phyloP scores from a whole-genome alignment of 345 rosid genomes.

The Citrus mangshanensis region DNA sequence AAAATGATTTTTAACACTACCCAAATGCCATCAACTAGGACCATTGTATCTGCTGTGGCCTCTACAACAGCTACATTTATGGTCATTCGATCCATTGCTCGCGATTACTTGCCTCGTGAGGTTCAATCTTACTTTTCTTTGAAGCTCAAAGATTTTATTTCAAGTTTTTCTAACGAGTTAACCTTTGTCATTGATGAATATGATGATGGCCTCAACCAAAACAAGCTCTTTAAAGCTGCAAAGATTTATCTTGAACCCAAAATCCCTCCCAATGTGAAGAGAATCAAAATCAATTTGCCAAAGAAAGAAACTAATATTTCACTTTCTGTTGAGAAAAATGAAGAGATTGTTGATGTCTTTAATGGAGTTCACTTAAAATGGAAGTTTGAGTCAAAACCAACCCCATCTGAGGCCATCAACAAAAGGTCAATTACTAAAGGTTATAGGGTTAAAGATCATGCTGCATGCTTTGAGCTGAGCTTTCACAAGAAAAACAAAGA shows the following conservation, averaged over 20 bases:
- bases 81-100: background rate
- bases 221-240: slow-evolving; percentile 9
- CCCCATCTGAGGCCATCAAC: background rate
- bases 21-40: background rate
- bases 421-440: too few relatives aligned
- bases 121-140: background rate
- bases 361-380: slow-evolving; percentile 26
- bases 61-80: background rate
- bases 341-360: slow-evolving; percentile 12
- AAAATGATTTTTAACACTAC: background rate
- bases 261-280: background rate
- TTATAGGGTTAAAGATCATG: background rate
- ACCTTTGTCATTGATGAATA: background rate
- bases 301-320: slow-evolving; percentile 5
- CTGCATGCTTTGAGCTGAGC: slow-evolving; percentile 15
- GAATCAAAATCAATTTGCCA: background rate
- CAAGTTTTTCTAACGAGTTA: background rate
- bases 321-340: slow-evolving; percentile 17
- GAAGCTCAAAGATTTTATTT: background rate
- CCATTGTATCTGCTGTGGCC: background rate
- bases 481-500: slow-evolving; percentile 33
- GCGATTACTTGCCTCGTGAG: background rate
- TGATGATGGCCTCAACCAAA: background rate
- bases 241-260: slow-evolving; percentile 38
- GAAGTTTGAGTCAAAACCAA: slow-evolving; percentile 11